A percentile compares a stretch with the other conserved stretches of the same genome.
Conservation (phyloP, 768 basidiomycete genomes). For the Lentinus brumalis region DNA sequence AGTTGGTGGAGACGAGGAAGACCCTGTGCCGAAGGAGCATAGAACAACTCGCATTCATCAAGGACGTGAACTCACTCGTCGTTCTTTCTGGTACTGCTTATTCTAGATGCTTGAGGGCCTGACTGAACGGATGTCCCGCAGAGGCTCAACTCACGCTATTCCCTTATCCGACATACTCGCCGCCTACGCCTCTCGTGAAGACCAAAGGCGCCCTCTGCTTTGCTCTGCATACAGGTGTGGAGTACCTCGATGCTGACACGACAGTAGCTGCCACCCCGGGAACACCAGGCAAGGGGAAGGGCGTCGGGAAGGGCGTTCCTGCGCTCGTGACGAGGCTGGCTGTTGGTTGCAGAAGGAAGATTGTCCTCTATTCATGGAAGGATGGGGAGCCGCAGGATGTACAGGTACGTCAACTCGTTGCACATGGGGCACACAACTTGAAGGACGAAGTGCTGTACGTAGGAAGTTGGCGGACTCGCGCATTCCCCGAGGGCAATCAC, state of each 20-base stretch:
- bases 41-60: conserved; percentile 86
- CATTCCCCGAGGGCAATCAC: conserved; percentile 88
- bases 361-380: conserved; percentile 84
- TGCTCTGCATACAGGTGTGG: conserved; percentile 64
- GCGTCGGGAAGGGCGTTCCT: conserved; percentile 60
- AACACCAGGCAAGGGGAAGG: conserved; percentile 34
- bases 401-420: conserved; percentile 50
- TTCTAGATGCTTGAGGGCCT: not conserved
- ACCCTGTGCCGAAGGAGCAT: conserved; percentile 67
- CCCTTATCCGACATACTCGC: conserved; percentile 71
- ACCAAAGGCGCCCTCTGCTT: conserved; percentile 86
- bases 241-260: conserved; percentile 39
- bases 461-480: conserved; percentile 77
- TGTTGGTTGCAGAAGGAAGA: conserved; percentile 83
- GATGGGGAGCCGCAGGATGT: conserved; percentile 78
- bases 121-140: conserved; percentile 32
- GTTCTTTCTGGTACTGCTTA: conserved; percentile 71
- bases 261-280: conserved; percentile 17
- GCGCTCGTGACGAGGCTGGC: conserved; percentile 74
- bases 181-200: conserved; percentile 71
- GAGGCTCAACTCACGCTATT: conserved; percentile 76
- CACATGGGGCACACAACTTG: not conserved
- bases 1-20: conserved; percentile 67
- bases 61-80: conserved; percentile 83
- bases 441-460: conserved; percentile 5